Percentiles rank a stretch among this genome's conserved stretches.
Evolutionary conservation across 148 eudicot species (phyloP).

Genomic region (Bassia scoparia): DNA sequence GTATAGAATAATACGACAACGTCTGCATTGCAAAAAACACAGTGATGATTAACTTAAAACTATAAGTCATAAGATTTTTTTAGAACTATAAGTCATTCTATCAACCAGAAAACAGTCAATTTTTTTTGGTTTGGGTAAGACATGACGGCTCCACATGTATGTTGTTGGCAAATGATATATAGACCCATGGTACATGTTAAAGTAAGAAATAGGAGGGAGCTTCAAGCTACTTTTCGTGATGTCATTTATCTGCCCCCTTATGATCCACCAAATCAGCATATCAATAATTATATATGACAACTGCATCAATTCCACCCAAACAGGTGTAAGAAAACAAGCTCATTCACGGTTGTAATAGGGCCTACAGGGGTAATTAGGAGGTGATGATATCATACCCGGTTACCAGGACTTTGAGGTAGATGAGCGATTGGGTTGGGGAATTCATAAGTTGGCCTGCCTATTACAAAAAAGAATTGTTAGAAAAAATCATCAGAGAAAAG

Average conservation of each 20-base stretch:
- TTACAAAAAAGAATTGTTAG: constrained; percentile 21
- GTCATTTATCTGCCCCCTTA: constrained; percentile 70
- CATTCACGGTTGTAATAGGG: background rate
- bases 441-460: constrained; percentile 89
- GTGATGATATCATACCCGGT: constrained; percentile 56
- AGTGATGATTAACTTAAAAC: constrained; percentile 1
- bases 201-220: constrained; percentile 86
- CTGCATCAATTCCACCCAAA: constrained; percentile 41
- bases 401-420: constrained; percentile 78
- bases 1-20: constrained; percentile 88
- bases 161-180: constrained; percentile 80
- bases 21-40: constrained; percentile 50
- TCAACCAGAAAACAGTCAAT: no score
- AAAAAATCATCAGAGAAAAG: background rate
- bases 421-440: constrained; percentile 86
- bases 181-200: constrained; percentile 76
- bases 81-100: no score
- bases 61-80: background rate
- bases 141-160: constrained; percentile 96
- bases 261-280: constrained; percentile 84
- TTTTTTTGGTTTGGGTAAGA: constrained; percentile 83
- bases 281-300: constrained; percentile 84
- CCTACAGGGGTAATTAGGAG: background rate
- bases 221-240: constrained; percentile 68
- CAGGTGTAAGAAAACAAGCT: background rate